Evolutionary conservation across 2,329 filamentous ascomycete genomes (phyloP), one percentile per base, ranked within the genome.

Genomic region (Madurella fahalii): DNA sequence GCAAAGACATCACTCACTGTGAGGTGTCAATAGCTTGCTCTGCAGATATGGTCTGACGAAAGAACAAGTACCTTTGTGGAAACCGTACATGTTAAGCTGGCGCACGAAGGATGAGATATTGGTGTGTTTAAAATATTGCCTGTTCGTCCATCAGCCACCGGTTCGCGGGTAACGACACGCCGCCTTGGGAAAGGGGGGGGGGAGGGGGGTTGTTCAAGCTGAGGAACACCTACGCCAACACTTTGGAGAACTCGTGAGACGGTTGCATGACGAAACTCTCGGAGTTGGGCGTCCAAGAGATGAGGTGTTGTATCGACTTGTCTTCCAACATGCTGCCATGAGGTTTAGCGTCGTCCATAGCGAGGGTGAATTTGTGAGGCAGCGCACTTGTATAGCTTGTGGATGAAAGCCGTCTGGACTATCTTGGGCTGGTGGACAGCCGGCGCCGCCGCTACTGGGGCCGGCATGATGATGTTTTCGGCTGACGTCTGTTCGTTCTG

Each of bases 261-360:
- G 94, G 94, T 18, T 92, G 96, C 90, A 99, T 97, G 67, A 99
- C 91, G 70, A 99, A 99, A 73, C 94, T 97, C 71, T 99, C 94
- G 57, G 92, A 91, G 48, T 88, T 89, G 63, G 79, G 85, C 1
- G 93, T 95, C 94, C 94, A 99, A 9, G 93, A 95, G 67, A 99
- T 99, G 58, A 99, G 77, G 71, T 97, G 92, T 66, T 94, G 89
- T 58, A 99, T 99, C 64, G 79, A 87, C 37, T 85, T 85, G 69
- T 99, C 94, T 71, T 99, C 94, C 58, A 99, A 79, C 94, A 99
- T 97, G 74, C 93, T 97, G 68, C 61, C 44, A 47, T 53, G 18
- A 9, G 41, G 8, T 47, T 71, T 66, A 69, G 66, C 58, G 51
- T 45, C 32, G 41, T 44, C 2, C 34, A 11, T 18, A 16, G 17